Evolutionary conservation across 805 yeast species (phyloP), one percentile per base, ranked within the genome.

Genomic region (Hanseniaspora lachancei): DNA sequence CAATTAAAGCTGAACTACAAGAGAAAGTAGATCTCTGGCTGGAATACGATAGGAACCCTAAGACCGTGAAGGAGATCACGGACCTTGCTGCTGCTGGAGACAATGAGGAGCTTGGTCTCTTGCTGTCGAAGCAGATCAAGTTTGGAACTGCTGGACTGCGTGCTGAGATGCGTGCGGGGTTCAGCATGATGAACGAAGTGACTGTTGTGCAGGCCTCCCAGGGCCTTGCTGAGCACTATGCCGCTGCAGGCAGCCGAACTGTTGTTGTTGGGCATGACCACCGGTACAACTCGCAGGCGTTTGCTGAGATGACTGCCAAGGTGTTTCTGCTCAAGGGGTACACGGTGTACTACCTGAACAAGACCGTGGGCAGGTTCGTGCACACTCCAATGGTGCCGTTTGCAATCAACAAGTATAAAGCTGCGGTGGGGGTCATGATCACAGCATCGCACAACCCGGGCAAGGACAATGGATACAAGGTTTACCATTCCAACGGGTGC

Each of bases 91-190:
- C 64, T 0, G 57, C 60, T 0, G 60, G 67, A 2, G 64, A 79
- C 57, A 68, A 70, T 61, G 68, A 63, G 0, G 79, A 72, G 53
- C 71, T 88, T 40, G 78, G 77, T 47, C 64, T 65, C 40, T 72
- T 84, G 51, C 71, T 88, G 34, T 63, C 76, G 46, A 61, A 63
- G n/a, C 69, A 96, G 54, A 82, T 89, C 29, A 71, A 80, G 13
- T 91, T 91, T 68, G 97, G 97, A 0, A 91, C 97, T 0, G 96
- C 97, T 2, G 97, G 97, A 0, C 76, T 93, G 49, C 73, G 98
- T 29, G 79, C 95, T 1, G 71, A 75, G 23, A 89, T 93, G 96
- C 89, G 82, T 59, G 88, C 96, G 0, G 97, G 98, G 0, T 89
- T 86, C 65, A 77, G 80, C 53, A 78, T 89, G 61, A 85, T 93